Conservation (phyloP, 129 eudicot species). For the Arctium lappa region DNA sequence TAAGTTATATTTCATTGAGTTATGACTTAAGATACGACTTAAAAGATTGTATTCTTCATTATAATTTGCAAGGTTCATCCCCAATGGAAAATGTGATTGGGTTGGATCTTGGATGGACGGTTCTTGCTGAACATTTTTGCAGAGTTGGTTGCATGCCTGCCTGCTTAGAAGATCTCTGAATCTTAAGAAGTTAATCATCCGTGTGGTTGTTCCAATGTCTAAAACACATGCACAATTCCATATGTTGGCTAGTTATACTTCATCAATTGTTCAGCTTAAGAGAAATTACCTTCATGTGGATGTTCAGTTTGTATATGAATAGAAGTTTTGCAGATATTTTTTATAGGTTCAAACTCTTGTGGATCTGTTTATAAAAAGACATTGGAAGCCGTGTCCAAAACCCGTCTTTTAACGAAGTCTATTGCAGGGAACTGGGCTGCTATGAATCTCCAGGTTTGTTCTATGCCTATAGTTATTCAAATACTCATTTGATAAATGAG, state of each 20-base stretch:
- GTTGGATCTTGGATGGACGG: slow-evolving; percentile 74
- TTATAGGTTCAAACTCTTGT: background rate
- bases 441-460: background rate
- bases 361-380: background rate
- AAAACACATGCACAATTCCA: slow-evolving; percentile 57
- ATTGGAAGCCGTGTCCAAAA: background rate
- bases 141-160: slow-evolving; percentile 49
- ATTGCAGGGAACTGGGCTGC: slow-evolving; percentile 12
- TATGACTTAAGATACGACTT: slow-evolving; percentile 58
- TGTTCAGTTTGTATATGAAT: slow-evolving; percentile 62
- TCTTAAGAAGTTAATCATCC: slow-evolving; percentile 46
- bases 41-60: slow-evolving; percentile 26
- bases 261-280: slow-evolving; percentile 54
- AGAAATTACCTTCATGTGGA: slow-evolving; percentile 52
- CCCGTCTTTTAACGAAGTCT: background rate
- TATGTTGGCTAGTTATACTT: slow-evolving; percentile 56
- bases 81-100: slow-evolving; percentile 48
- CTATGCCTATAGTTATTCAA: background rate
- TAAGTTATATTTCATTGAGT: slow-evolving; percentile 54
- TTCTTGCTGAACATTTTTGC: slow-evolving; percentile 51
- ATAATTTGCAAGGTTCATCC: slow-evolving; percentile 47
- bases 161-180: slow-evolving; percentile 41
- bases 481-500: background rate
- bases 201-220: slow-evolving; percentile 56
- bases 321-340: background rate